These are phyloP conservation scores for Rhododendron griersonianum DNA, from an alignment of 148 eudicot species.

Conservation along the genomic window DNA sequence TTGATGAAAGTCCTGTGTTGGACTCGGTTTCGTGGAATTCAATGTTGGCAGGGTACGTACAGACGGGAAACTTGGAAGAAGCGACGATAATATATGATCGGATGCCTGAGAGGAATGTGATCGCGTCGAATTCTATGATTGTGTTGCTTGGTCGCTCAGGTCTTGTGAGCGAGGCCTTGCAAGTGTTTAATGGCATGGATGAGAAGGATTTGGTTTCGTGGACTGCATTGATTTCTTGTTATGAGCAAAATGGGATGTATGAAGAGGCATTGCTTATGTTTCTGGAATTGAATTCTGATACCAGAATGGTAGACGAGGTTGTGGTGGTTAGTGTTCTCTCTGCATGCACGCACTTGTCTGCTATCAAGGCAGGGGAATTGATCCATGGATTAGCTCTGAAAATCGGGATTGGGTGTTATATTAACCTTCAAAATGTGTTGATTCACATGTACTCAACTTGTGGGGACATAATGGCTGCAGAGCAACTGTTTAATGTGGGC, in stretches of 20 bases:
- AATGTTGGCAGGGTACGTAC: slow-evolving; percentile 61
- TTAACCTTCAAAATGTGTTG: slow-evolving; percentile 68
- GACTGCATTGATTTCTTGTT: slow-evolving; percentile 68
- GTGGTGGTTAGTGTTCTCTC: slow-evolving; percentile 58
- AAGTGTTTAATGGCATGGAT: slow-evolving; percentile 41
- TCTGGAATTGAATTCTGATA: slow-evolving; percentile 36
- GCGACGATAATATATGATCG: slow-evolving; percentile 38
- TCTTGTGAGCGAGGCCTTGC: slow-evolving; percentile 39
- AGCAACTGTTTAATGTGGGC: slow-evolving; percentile 43
- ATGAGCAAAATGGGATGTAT: slow-evolving; percentile 56
- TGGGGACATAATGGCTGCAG: slow-evolving; percentile 49
- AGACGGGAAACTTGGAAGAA: slow-evolving; percentile 32
- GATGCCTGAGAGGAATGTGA: slow-evolving; percentile 53
- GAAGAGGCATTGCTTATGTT: slow-evolving; percentile 47
- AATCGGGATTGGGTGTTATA: slow-evolving; percentile 47
- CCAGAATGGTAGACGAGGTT: slow-evolving; percentile 49
- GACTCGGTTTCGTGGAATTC: slow-evolving; percentile 77
- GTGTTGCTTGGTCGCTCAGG: slow-evolving; percentile 53
- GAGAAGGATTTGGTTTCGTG: slow-evolving; percentile 66
- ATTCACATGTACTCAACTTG: slow-evolving; percentile 64
- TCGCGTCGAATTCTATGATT: slow-evolving; percentile 71
- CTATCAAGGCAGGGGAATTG: slow-evolving; percentile 30
- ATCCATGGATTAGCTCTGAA: slow-evolving; percentile 51
- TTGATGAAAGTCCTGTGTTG: slow-evolving; percentile 60
- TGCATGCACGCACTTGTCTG: slow-evolving; percentile 43